phyloP scores from a whole-genome alignment of 108 stramenopile species.

The Fistulifera solaris region DNA sequence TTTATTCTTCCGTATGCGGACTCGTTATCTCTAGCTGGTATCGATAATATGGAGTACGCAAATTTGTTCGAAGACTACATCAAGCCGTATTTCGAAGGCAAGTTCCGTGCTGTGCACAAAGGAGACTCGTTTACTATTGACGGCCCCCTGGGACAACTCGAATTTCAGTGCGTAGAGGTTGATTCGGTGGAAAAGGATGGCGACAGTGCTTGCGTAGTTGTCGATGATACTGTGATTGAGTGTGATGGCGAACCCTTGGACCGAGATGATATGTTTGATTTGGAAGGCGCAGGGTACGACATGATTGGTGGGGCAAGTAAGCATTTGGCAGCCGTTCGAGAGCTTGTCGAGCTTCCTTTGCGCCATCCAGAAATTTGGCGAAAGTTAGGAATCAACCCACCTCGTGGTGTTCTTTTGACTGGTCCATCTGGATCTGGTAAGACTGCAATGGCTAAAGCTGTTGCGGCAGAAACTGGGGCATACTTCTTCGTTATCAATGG shows the following conservation, averaged over 20 bases:
- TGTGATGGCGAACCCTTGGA: conserved; percentile 75
- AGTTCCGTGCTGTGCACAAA: conserved; percentile 62
- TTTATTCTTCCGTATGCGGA: conserved; percentile 66
- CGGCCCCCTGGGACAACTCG: conserved; percentile 66
- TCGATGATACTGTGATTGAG: conserved; percentile 78
- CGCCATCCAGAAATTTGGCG: conserved; percentile 95
- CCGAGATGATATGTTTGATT: conserved; percentile 70
- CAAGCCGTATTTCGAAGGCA: conserved; percentile 79
- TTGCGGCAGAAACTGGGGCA: conserved; percentile 94
- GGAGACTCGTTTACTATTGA: conserved; percentile 69
- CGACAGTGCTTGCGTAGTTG: conserved; percentile 76
- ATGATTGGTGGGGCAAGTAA: conserved; percentile 95
- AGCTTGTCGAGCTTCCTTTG: conserved; percentile 95
- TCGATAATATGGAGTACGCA: conserved; percentile 26
- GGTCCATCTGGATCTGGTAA: conserved; percentile 98
- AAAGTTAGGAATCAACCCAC: conserved; percentile 88
- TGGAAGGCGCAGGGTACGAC: conserved; percentile 94
- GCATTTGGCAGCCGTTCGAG: conserved; percentile 92
- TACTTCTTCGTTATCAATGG: conserved; percentile 97
- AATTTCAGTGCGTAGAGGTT: conserved; percentile 79
- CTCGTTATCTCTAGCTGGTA: conserved; percentile 47
- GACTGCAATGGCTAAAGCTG: conserved; percentile 91
- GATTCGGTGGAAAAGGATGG: conserved; percentile 79
- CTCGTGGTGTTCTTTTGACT: conserved; percentile 93
- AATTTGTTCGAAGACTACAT: conserved; percentile 75